These are phyloP conservation scores for Diaporthe humulicola DNA, from an alignment of 2,329 filamentous ascomycete genomes.

Conservation along the genomic window DNA sequence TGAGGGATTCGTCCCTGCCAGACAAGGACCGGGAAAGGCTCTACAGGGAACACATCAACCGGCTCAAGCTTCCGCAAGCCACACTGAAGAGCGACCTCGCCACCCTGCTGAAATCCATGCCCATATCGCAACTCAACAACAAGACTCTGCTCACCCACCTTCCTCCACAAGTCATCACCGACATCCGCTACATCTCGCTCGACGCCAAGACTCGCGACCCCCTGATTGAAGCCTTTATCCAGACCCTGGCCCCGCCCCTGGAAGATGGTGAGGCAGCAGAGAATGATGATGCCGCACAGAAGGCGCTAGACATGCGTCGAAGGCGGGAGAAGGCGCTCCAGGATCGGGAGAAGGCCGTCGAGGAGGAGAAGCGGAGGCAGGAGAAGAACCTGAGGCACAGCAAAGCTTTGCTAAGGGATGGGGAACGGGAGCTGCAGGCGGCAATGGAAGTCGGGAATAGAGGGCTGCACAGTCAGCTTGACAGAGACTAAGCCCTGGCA, in stretches of 20 bases:
- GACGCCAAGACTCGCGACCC: slow-evolving; percentile 71
- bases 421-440: slow-evolving; percentile 75
- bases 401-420: slow-evolving; percentile 73
- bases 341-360: slow-evolving; percentile 73
- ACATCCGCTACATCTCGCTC: slow-evolving; percentile 79
- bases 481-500: not conserved
- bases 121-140: slow-evolving; percentile 70
- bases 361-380: slow-evolving; percentile 73
- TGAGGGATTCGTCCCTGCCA: slow-evolving; percentile 79
- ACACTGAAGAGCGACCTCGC: slow-evolving; percentile 79
- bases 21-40: slow-evolving; percentile 86
- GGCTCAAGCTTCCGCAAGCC: slow-evolving; percentile 75
- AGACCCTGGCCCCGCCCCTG: slow-evolving; percentile 72
- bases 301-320: slow-evolving; percentile 63
- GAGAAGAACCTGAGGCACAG: slow-evolving; percentile 71
- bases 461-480: slow-evolving; percentile 73
- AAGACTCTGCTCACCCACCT: slow-evolving; percentile 68
- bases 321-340: slow-evolving; percentile 76
- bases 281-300: slow-evolving; percentile 65
- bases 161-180: slow-evolving; percentile 72
- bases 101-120: slow-evolving; percentile 72
- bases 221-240: slow-evolving; percentile 76
- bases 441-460: slow-evolving; percentile 79
- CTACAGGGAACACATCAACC: slow-evolving; percentile 80
- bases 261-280: slow-evolving; percentile 55